Percentiles rank a stretch among this genome's conserved stretches.
Conservation (phyloP, 2,329 filamentous ascomycete species). For the Paracoccidioides lutzii region DNA sequence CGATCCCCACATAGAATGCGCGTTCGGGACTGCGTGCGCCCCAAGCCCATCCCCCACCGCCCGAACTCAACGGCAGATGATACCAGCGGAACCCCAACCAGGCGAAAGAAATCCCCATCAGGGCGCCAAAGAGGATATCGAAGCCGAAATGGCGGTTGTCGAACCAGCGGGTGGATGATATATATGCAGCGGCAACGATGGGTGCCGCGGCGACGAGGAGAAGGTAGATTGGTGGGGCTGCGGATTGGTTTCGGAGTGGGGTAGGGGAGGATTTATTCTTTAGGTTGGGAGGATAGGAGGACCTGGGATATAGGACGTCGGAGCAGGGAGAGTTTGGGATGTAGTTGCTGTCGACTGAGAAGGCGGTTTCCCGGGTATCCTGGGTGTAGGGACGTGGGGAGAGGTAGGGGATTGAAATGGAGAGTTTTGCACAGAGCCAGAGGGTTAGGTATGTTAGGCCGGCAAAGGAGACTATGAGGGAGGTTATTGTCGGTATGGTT, state of each 20-base stretch:
- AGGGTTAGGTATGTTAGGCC: slow-evolving; percentile 77
- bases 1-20: slow-evolving; percentile 44
- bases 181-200: slow-evolving; percentile 62
- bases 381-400: slow-evolving; percentile 18
- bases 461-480: slow-evolving; percentile 49
- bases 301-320: not conserved
- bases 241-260: slow-evolving; percentile 57
- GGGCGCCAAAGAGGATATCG: slow-evolving; percentile 74
- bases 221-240: slow-evolving; percentile 71
- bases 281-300: not conserved
- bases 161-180: slow-evolving; percentile 73
- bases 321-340: not conserved
- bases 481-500: slow-evolving; percentile 4
- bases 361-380: slow-evolving; percentile 9
- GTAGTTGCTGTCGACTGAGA: not conserved
- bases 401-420: slow-evolving; percentile 34
- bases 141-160: slow-evolving; percentile 88
- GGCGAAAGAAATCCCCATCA: slow-evolving; percentile 59
- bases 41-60: slow-evolving; percentile 74
- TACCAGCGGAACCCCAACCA: slow-evolving; percentile 75
- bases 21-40: slow-evolving; percentile 58
- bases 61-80: slow-evolving; percentile 64
- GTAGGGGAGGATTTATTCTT: slow-evolving; percentile 17
- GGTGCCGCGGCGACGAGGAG: slow-evolving; percentile 58
- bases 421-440: slow-evolving; percentile 56